Conservation (phyloP, 176 grass and related monocot genomes). For the Oryza rufipogon region DNA sequence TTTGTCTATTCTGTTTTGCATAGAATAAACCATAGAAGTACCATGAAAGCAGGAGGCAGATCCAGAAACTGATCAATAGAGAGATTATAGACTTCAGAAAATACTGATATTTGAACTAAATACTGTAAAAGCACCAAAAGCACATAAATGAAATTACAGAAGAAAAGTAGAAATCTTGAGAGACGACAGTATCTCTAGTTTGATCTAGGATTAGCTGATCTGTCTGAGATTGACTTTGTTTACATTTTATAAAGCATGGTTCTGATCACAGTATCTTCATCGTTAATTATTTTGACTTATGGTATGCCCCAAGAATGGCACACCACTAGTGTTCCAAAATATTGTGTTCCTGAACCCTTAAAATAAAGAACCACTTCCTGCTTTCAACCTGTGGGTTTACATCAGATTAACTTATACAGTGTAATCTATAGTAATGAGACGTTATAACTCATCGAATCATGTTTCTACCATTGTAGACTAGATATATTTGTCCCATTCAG, state of each 20-base stretch:
- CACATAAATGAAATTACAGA: slow-evolving; percentile 3
- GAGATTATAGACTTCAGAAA: not conserved
- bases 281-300: not conserved
- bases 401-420: not conserved
- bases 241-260: slow-evolving; percentile 24
- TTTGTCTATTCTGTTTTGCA: not conserved
- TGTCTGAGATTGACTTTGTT: slow-evolving; percentile 28
- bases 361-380: not conserved
- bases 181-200: not conserved
- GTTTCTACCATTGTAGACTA: not conserved
- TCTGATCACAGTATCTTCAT: slow-evolving; percentile 19
- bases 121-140: not conserved
- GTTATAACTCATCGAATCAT: not conserved
- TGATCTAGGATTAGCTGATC: slow-evolving; percentile 33
- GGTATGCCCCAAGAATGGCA: slow-evolving; percentile 27
- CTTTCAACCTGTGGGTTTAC: not conserved
- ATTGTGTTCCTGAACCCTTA: not conserved
- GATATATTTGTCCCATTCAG: not conserved
- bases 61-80: not conserved
- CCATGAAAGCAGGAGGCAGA: not conserved
- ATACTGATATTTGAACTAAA: not conserved
- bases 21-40: not conserved
- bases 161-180: not conserved
- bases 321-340: slow-evolving; percentile 18
- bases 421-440: not conserved